Percentiles rank a stretch among this genome's conserved stretches.
These are phyloP conservation scores for Suillus decipiens DNA, from an alignment of 768 basidiomycete genomes.

Conservation along the genomic window DNA sequence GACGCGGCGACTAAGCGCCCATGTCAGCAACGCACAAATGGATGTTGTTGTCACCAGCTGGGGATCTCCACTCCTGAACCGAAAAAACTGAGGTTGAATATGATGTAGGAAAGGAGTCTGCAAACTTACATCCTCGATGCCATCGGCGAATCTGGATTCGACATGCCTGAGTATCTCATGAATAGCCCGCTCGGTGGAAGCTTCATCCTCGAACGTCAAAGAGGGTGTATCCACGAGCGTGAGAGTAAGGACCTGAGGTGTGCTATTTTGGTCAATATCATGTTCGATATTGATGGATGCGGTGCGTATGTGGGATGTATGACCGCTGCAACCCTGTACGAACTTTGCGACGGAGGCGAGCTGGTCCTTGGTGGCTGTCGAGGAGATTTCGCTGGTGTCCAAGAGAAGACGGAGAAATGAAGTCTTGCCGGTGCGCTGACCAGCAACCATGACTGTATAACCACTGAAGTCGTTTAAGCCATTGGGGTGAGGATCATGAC, in stretches of 20 bases:
- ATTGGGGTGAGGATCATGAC: constrained; percentile 25
- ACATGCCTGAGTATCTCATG: constrained; percentile 70
- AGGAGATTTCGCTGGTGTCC: constrained; percentile 73
- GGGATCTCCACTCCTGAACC: constrained; percentile 68
- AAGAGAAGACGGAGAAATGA: constrained; percentile 84
- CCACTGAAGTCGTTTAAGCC: constrained; percentile 31
- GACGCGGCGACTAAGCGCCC: constrained; percentile 32
- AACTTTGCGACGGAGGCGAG: constrained; percentile 80
- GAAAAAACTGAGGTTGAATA: constrained; percentile 22
- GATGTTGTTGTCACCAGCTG: constrained; percentile 73
- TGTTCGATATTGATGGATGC: constrained; percentile 72
- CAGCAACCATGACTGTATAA: constrained; percentile 80
- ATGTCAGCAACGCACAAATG: constrained; percentile 61
- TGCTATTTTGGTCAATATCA: constrained; percentile 48
- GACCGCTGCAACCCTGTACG: constrained; percentile 70
- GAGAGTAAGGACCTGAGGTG: constrained; percentile 56
- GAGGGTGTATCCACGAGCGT: constrained; percentile 83
- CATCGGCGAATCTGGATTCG: constrained; percentile 72
- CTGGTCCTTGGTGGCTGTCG: constrained; percentile 68
- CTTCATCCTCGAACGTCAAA: constrained; percentile 70
- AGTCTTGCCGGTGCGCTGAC: constrained; percentile 82
- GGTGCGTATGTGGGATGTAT: constrained; percentile 71
- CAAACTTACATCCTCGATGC: constrained; percentile 72
- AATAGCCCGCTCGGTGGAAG: constrained; percentile 61
- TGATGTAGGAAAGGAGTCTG: constrained; percentile 21